These are phyloP conservation scores for Pezizomycotina sp. DNA, from an alignment of 2,329 filamentous ascomycete species.

Conservation along the genomic window DNA sequence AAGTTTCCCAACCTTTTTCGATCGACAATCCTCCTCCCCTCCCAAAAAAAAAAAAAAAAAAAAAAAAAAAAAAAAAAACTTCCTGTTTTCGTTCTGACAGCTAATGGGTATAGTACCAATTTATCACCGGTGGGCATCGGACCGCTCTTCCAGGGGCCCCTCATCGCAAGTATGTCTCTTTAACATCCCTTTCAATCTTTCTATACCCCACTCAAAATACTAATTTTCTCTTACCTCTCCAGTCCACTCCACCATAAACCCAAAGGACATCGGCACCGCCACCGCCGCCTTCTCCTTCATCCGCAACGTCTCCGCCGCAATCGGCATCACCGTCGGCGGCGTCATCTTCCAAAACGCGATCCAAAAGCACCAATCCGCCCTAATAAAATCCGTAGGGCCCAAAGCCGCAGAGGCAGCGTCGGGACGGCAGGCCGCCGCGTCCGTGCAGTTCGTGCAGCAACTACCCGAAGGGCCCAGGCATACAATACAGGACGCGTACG, in stretches of 20 bases:
- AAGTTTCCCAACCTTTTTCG: constrained; percentile 35
- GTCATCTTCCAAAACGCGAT: constrained; percentile 65
- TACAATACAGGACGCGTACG: constrained; percentile 23
- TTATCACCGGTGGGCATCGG: constrained; percentile 23
- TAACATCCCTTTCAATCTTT: neutral
- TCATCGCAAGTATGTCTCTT: constrained; percentile 21
- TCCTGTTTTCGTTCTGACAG: neutral
- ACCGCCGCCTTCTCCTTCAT: constrained; percentile 46
- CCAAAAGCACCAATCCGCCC: constrained; percentile 37
- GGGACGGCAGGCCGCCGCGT: constrained; percentile 45
- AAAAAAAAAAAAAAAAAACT: too few species aligned
- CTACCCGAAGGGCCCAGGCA: constrained; percentile 35
- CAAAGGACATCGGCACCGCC: constrained; percentile 44
- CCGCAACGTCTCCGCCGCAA: constrained; percentile 40
- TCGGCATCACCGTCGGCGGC: constrained; percentile 42
- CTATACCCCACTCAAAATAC: neutral
- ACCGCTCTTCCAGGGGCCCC: constrained; percentile 24
- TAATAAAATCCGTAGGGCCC: constrained; percentile 37
- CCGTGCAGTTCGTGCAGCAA: constrained; percentile 40
- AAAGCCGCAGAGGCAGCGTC: constrained; percentile 38
- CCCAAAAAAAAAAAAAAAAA: too few species aligned
- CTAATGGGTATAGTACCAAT: constrained; percentile 18
- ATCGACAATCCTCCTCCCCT: too few species aligned
- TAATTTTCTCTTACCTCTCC: neutral
- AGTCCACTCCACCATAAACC: constrained; percentile 44